Evolutionary conservation across 331 rosid species (phyloP).

Genomic region (Acacia concinna): DNA sequence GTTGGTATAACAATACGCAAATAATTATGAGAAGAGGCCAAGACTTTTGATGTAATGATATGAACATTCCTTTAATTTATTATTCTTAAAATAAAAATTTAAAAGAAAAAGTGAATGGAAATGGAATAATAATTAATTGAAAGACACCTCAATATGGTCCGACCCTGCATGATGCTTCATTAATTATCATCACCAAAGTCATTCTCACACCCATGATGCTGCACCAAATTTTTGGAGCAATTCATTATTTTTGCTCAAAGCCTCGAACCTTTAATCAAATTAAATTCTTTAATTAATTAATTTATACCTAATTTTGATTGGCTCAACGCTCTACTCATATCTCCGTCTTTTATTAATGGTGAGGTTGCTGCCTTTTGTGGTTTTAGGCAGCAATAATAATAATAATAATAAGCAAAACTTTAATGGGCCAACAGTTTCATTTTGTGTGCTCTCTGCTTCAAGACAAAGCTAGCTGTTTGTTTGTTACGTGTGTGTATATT

Average conservation of each 20-base stretch:
- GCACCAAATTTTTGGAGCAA: slow-evolving; percentile 2
- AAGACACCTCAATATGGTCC: slow-evolving; percentile 31
- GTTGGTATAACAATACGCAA: not conserved
- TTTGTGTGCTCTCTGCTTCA: not conserved
- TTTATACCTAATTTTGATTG: not conserved
- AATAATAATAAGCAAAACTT: no score
- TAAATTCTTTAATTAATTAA: not conserved
- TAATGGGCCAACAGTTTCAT: not conserved
- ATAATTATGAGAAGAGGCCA: slow-evolving; percentile 5
- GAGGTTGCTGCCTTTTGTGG: not conserved
- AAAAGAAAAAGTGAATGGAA: not conserved
- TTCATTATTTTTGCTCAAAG: not conserved
- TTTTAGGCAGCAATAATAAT: not conserved
- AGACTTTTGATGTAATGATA: not conserved
- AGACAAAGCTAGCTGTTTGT: not conserved
- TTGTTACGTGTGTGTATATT: not conserved
- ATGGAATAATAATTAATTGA: slow-evolving; percentile 30
- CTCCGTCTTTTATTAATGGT: not conserved
- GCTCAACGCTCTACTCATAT: slow-evolving; percentile 17
- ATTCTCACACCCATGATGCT: slow-evolving; percentile 6
- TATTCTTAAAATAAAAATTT: not conserved
- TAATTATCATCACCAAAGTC: slow-evolving; percentile 15
- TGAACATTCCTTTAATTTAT: not conserved
- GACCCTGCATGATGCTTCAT: slow-evolving; percentile 36
- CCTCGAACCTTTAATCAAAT: not conserved